Conservation (phyloP, 2,329 filamentous ascomycete genomes). For the Botrytis pseudocinerea region DNA sequence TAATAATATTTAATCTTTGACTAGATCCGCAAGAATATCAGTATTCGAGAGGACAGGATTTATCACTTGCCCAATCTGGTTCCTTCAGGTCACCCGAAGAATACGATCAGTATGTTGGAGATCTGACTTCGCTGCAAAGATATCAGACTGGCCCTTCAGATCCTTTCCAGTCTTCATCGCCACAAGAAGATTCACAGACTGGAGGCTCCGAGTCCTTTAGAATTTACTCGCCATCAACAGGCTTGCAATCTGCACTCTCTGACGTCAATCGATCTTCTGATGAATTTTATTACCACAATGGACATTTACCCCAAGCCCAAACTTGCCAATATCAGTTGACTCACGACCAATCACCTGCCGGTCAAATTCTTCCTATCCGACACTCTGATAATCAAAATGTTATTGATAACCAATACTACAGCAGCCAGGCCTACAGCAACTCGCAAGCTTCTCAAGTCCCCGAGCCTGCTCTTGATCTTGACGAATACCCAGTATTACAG, state of each 20-base stretch:
- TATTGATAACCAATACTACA: background rate
- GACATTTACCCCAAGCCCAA: background rate
- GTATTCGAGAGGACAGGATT: background rate
- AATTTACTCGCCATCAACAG: background rate
- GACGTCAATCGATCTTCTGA: background rate
- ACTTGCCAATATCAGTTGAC: background rate
- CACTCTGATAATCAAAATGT: too few species aligned
- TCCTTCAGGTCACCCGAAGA: background rate
- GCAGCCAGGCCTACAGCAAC: background rate
- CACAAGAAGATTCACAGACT: background rate
- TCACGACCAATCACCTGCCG: background rate
- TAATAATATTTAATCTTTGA: background rate
- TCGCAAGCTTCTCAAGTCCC: background rate
- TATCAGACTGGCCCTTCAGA: background rate
- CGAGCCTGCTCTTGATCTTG: background rate
- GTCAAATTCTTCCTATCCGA: background rate
- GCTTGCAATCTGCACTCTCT: background rate
- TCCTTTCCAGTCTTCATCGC: background rate
- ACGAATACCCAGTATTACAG: background rate
- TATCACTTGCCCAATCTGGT: background rate
- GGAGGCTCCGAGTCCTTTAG: background rate
- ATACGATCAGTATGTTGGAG: background rate
- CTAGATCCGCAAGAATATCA: background rate
- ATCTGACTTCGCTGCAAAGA: background rate
- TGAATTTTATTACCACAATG: background rate